Evolutionary conservation across 176 grass and related monocot genomes (phyloP).

Genomic region (Carex kokanica): DNA sequence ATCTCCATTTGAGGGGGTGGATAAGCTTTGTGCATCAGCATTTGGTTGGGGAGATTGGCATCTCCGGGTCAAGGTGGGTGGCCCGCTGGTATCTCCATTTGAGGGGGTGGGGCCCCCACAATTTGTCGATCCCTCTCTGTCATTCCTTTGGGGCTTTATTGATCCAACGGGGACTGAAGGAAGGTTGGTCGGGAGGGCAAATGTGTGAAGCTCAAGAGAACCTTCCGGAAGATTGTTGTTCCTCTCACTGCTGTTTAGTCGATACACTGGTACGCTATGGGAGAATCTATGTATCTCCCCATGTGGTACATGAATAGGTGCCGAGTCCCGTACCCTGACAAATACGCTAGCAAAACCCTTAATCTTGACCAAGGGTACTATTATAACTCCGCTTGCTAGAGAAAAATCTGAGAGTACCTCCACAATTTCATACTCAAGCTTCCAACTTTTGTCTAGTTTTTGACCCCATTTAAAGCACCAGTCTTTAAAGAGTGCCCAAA

Average conservation of each 20-base stretch:
- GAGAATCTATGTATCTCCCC: conserved; percentile 78
- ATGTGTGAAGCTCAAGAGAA: conserved; percentile 75
- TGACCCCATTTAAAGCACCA: conserved; percentile 69
- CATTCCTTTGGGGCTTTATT: conserved; percentile 23
- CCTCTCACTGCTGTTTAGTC: conserved; percentile 61
- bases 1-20: not conserved
- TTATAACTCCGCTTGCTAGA: conserved; percentile 33
- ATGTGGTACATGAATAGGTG: conserved; percentile 40
- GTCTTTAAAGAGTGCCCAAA: conserved; percentile 85
- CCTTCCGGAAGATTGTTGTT: conserved; percentile 54
- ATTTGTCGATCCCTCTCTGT: not conserved
- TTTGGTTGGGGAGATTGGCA: not conserved
- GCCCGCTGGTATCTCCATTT: not conserved
- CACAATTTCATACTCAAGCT: conserved; percentile 66
- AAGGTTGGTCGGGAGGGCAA: conserved; percentile 63
- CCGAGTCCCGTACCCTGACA: conserved; percentile 36
- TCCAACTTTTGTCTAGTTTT: conserved; percentile 61
- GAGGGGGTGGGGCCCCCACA: not conserved
- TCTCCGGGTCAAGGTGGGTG: not conserved
- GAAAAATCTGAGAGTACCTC: conserved; percentile 63
- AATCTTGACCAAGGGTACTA: conserved; percentile 69
- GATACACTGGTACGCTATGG: conserved; percentile 60
- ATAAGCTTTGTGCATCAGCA: not conserved
- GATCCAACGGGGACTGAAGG: conserved; percentile 42
- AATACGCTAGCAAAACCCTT: conserved; percentile 83